Base-by-base conservation (phyloP, 1,139 yeast genomes). In the Suhomyces taliae region DNA sequence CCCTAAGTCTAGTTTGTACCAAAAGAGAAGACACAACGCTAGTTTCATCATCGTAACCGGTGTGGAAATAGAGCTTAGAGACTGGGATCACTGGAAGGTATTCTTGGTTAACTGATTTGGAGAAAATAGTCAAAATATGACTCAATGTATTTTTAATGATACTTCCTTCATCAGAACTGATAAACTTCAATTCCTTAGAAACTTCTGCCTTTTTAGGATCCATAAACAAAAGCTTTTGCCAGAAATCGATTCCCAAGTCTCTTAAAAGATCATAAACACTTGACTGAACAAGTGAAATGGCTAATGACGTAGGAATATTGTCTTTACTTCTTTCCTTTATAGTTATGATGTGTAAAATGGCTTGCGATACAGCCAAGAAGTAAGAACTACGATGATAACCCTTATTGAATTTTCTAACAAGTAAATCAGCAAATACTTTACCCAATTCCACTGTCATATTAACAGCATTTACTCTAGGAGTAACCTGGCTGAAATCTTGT, bases 271-370 rank as follows among this genome's bases (percentile, higher is more conserved):
- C 54, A 49, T 69, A 76, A 8, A 81, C 82, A 2, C 75, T 79
- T 27, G 62, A 55, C 53, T 81, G 83, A 48, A 79, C 66, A 47
- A 81, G 74, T 7, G 73, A 56, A 27, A 79, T 67, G 0, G 75
- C 74, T 35, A 81, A 74, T 0, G 82, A 60, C 0, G 84, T 79
- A 27, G 69, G 69, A 4, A 70, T 57, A 2, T 54, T 43, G 14
- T 67, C 73, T 43, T 59, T 66, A 27, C 65, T 66, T 44, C 73
- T 55, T 35, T 67, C 78, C 45, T 62, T 67, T 19, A 61, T 65
- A 9, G 59, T 59, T 34, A 67, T 50, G 8, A 63, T 55, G 42
- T 58, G 65, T 44, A 62, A 58, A 9, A 65, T 49, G 12, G 70
- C 57, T 44, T 76, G 69, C 3, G 67, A 35, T 5, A 51, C 24